Base-by-base conservation (phyloP, 306 rosid species). In the Carpinus fangiana region DNA sequence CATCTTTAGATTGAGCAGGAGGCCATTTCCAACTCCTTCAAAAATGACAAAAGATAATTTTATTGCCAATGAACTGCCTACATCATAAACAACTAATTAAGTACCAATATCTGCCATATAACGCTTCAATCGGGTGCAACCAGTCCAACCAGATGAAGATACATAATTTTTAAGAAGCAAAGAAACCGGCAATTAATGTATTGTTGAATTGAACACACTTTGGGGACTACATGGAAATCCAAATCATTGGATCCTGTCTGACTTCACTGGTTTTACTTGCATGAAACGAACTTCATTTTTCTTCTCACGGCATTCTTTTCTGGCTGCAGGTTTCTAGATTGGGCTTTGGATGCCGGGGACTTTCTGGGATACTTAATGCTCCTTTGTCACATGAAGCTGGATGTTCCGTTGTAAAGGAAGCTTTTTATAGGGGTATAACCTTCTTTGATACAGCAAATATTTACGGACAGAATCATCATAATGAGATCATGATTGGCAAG, bases 271-370 rank as follows among this genome's bases (percentile, higher is more conserved):
- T 59, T 59, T 59, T 38, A 38, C 36, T 59, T 59, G 65, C 7
- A 9, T 1, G 65, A 59, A 59, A 59, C 17, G 1, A 6, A n/a
- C 17, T 28, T 23, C 65, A 23, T 4, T 59, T 23, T 3, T 59
- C 36, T 59, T 21, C 45, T 41, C 45, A 28, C 23, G 65, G 65
- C 28, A 1, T 81, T 69, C 43, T 36, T 54, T 60, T 57, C 31
- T 78, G 65, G 67, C 70, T 83, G 80, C 81, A 93, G 97, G 95
- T 93, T 70, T 88, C 98, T 36, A 87, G 89, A 84, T 31, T 93
- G 86, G 95, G 97, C 38, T 93, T 88, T 85, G 98, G 98, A 77
- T 93, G 97, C 80, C 88, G 62, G 5, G 97, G 93, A 61, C 80
- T 90, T 36, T 90, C 93, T 23, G 93, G 98, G 59, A 79, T 83